Conservation (phyloP, 176 grass and related monocot species). For the Themeda triandra region DNA sequence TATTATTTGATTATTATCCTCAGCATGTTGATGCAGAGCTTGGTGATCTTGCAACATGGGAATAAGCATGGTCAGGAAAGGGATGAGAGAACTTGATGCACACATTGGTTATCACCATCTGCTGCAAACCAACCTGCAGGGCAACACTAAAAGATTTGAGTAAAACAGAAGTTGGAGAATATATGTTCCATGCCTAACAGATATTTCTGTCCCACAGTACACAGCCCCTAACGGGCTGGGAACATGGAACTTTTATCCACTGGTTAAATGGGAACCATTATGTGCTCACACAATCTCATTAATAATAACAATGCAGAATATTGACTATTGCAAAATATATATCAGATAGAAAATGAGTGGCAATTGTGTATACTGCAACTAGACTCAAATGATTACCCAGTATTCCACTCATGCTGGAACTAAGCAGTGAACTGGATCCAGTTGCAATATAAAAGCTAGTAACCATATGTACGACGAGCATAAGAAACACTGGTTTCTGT, state of each 20-base stretch:
- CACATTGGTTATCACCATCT: not conserved
- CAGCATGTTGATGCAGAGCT: not conserved
- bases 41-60: conserved; percentile 22
- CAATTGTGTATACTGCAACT: not conserved
- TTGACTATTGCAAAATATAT: not conserved
- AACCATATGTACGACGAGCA: not conserved
- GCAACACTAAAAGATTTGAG: not conserved
- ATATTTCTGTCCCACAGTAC: not conserved
- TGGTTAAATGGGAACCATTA: not conserved
- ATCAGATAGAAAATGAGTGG: not conserved
- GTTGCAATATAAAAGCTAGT: not conserved
- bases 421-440: conserved; percentile 1
- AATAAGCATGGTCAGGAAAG: not conserved
- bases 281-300: not conserved
- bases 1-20: conserved; percentile 22
- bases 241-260: not conserved
- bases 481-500: not conserved
- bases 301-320: not conserved
- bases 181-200: too few relatives aligned
- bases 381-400: not conserved
- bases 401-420: not conserved
- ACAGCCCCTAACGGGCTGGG: not conserved
- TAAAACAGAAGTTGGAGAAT: too few relatives aligned
- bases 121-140: conserved; percentile 36
- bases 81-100: not conserved